phyloP scores from a whole-genome alignment of 2,329 filamentous ascomycete species.

The Aspergillus fumigatus region DNA sequence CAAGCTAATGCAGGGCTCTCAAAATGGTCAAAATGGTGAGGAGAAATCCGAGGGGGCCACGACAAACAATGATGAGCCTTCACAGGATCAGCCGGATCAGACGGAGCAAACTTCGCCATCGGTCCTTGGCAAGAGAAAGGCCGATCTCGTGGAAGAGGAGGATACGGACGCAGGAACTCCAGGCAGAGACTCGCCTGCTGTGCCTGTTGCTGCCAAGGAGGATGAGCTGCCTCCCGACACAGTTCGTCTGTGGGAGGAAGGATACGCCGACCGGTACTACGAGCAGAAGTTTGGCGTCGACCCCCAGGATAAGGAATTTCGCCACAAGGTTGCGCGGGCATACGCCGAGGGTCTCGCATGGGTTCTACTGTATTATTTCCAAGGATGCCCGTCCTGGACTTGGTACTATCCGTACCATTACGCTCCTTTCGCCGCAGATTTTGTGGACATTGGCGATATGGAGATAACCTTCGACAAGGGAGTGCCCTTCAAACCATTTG shows the following conservation, averaged over 20 bases:
- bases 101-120: constrained; percentile 28
- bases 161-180: constrained; percentile 52
- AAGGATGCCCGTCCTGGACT: constrained; percentile 96
- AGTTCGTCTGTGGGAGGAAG: constrained; percentile 89
- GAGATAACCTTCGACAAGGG: constrained; percentile 79
- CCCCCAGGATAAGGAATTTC: constrained; percentile 76
- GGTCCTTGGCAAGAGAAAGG: constrained; percentile 57
- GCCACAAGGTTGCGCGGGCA: constrained; percentile 79
- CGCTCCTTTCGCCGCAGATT: constrained; percentile 94
- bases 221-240: constrained; percentile 70
- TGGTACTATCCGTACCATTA: constrained; percentile 99
- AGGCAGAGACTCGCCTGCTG: constrained; percentile 54
- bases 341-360: constrained; percentile 94
- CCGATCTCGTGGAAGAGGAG: constrained; percentile 61
- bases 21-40: constrained; percentile 11
- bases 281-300: constrained; percentile 91
- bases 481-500: constrained; percentile 81
- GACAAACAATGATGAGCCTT: constrained; percentile 22
- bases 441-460: constrained; percentile 75
- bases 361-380: constrained; percentile 96
- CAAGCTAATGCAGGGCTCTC: constrained; percentile 56
- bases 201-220: constrained; percentile 45
- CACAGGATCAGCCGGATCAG: constrained; percentile 21
- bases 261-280: constrained; percentile 93
- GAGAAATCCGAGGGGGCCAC: constrained; percentile 23